Evolutionary conservation across 495 filamentous ascomycete genomes (phyloP).

Genomic region (Cercophora samala): DNA sequence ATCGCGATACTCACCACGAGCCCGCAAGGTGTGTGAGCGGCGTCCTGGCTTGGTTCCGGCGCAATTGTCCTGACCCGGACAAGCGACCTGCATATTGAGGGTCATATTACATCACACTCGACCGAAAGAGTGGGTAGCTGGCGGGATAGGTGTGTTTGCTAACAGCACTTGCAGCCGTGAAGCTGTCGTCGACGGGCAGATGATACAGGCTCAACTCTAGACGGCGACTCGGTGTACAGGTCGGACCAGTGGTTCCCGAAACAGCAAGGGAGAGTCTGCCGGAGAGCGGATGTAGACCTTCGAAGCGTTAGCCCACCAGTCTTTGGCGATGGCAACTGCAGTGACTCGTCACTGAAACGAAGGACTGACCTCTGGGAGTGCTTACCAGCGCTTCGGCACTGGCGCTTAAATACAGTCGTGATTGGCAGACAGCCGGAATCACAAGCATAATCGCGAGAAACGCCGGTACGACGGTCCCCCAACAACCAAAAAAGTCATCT

Average conservation of each 20-base stretch:
- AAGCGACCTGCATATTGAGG: background rate
- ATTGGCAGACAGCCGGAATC: conserved; percentile 21
- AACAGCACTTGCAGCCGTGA: background rate
- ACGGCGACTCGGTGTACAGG: background rate
- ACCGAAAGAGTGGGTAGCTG: background rate
- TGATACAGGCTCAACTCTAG: background rate
- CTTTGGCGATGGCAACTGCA: background rate
- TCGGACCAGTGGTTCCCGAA: background rate
- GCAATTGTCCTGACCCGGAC: background rate
- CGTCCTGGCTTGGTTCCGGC: background rate
- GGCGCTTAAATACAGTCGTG: conserved; percentile 18
- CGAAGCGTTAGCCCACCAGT: background rate
- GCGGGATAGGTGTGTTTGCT: background rate
- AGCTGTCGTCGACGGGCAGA: background rate
- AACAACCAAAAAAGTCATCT: background rate
- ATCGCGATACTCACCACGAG: background rate
- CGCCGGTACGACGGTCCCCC: background rate
- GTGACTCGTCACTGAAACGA: background rate
- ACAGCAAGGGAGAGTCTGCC: background rate
- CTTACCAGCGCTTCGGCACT: conserved; percentile 7
- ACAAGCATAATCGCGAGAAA: conserved; percentile 12
- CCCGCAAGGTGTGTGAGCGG: background rate
- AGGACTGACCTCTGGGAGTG: background rate
- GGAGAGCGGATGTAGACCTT: background rate
- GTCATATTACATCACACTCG: background rate